These are phyloP conservation scores for Pyrenophora teres DNA, from an alignment of 2,329 filamentous ascomycete genomes.

Conservation along the genomic window DNA sequence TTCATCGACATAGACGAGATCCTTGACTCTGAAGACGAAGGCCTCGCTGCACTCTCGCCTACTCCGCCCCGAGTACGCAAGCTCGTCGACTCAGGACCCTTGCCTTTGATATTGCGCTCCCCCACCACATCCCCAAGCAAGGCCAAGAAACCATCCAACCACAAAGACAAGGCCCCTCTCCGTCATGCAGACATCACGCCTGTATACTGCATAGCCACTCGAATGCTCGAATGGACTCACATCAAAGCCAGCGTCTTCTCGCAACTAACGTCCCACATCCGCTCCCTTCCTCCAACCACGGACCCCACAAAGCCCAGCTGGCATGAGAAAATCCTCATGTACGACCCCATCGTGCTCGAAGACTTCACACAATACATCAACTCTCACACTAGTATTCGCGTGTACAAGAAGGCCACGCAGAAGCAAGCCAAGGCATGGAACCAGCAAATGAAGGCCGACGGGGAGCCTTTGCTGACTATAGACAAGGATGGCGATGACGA, in stretches of 20 bases:
- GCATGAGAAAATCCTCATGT: constrained; percentile 92
- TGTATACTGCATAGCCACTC: constrained; percentile 21
- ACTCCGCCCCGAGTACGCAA: constrained; percentile 40
- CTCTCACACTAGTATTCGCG: constrained; percentile 26
- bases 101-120: constrained; percentile 17
- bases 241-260: constrained; percentile 50
- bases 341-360: constrained; percentile 87
- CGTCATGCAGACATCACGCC: neutral
- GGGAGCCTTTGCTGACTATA: constrained; percentile 16
- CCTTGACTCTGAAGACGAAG: constrained; percentile 47
- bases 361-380: constrained; percentile 86
- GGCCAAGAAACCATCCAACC: neutral
- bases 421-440: constrained; percentile 40
- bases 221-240: constrained; percentile 36
- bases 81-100: constrained; percentile 19
- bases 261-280: constrained; percentile 56
- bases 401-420: constrained; percentile 35
- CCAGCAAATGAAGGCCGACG: constrained; percentile 20
- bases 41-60: constrained; percentile 34
- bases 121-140: constrained; percentile 7
- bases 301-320: constrained; percentile 63
- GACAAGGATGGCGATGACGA: constrained; percentile 13
- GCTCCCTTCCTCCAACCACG: constrained; percentile 47
- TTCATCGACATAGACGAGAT: constrained; percentile 48
- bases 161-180: neutral